A percentile compares a stretch with the other conserved stretches of the same genome.
Conservation (phyloP, 2,329 filamentous ascomycete species). For the Colletotrichum tropicicola region DNA sequence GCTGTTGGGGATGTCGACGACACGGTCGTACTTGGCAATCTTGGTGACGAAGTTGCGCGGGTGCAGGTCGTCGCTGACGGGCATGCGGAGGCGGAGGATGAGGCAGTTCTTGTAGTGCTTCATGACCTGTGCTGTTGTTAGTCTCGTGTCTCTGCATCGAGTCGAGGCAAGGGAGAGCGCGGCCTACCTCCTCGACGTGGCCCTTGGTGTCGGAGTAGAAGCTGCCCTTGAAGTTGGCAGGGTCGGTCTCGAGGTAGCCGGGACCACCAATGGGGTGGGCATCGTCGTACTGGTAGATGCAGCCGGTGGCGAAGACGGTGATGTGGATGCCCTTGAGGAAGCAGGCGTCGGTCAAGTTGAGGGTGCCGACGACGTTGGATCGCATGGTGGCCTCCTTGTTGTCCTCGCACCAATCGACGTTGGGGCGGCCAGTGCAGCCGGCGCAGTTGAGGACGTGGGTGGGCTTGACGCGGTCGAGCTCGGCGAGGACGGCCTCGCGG, state of each 20-base stretch:
- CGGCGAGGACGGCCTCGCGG: slow-evolving; percentile 62
- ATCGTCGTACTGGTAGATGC: slow-evolving; percentile 72
- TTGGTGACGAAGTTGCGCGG: slow-evolving; percentile 75
- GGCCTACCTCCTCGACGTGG: slow-evolving; percentile 68
- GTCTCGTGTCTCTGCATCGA: neutral
- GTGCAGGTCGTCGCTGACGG: slow-evolving; percentile 73
- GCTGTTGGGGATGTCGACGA: slow-evolving; percentile 75
- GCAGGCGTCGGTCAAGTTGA: slow-evolving; percentile 71
- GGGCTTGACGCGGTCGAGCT: slow-evolving; percentile 67
- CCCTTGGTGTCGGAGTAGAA: slow-evolving; percentile 76
- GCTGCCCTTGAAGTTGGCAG: slow-evolving; percentile 71
- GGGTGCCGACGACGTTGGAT: slow-evolving; percentile 72
- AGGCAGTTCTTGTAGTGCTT: slow-evolving; percentile 69
- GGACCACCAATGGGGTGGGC: slow-evolving; percentile 66
- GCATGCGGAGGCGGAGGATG: slow-evolving; percentile 74
- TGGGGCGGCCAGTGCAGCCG: slow-evolving; percentile 72
- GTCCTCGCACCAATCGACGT: slow-evolving; percentile 78
- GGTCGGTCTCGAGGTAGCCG: slow-evolving; percentile 69
- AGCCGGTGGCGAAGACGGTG: slow-evolving; percentile 74
- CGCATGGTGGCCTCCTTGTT: slow-evolving; percentile 74
- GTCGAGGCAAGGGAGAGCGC: neutral
- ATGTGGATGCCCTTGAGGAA: slow-evolving; percentile 66
- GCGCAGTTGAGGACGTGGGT: slow-evolving; percentile 75
- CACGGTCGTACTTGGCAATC: slow-evolving; percentile 70
- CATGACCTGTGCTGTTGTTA: slow-evolving; percentile 58